Base-by-base conservation (phyloP, 768 basidiomycete species). In the Cyclocybe aegerita region DNA sequence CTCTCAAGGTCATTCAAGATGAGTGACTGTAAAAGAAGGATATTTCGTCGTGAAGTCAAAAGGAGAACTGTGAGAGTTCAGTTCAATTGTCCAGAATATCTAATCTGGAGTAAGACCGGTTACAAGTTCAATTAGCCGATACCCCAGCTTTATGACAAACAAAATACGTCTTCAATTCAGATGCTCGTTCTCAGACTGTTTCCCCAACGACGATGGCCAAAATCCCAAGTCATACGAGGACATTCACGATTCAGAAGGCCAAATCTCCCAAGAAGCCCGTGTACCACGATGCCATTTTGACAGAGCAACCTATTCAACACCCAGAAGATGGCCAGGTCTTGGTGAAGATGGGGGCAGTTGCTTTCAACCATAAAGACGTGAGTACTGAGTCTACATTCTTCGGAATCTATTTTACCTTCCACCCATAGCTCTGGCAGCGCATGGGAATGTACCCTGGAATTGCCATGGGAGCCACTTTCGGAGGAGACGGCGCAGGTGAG, bases 301-400 rank as follows among this genome's bases (percentile, higher is more conserved):
- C 79, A 44, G 71, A 78, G 33, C 70, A 65, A 39, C 71, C 76
- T 0, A 63, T 90, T 37, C 78, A 80, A 29, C 40, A 65, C 7
- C 72, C 89, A 48, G 70, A 78, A 50, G 52, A 64, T 0, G 85
- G 81, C 2, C 73, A 91, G 64, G 65, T 91, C 0, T 72, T 88
- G 7, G 85, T 91, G 7, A 80, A 77, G 63, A 80, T 90, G 45
- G 73, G 69, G 14, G 87, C 90, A 10, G 88, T 76, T 0, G 82
- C 79, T 11, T 89, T 89, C 72, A 93, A 93, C 62, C 90, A 85
- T 60, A 75, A 85, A 60, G 90, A 90, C 59, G 87, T 88, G 52
- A 41, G 65, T 56, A 15, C 2, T 37, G 11, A 7, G 4, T 11
- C 3, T 11, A 7, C 23, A 47, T 34, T 34, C 44, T 30, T 15